Evolutionary conservation across 108 stramenopile species (phyloP).

Genomic region (Skeletonema tropicum): DNA sequence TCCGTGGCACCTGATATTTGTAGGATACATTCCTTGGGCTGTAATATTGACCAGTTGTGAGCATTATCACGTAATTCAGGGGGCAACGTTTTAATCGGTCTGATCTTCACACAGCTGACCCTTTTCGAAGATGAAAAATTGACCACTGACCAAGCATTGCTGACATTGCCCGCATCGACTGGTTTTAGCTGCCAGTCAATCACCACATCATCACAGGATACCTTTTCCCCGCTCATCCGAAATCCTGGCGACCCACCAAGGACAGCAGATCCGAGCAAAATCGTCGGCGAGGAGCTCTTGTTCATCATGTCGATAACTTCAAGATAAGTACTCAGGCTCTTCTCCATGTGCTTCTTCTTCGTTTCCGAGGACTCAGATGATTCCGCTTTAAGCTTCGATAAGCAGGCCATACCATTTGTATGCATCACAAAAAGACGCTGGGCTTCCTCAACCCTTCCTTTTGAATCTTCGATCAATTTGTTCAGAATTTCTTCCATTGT

Average conservation of each 20-base stretch:
- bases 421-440: slow-evolving; percentile 63
- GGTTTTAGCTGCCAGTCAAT: slow-evolving; percentile 52
- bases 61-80: slow-evolving; percentile 14
- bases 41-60: slow-evolving; percentile 17
- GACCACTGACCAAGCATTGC: slow-evolving; percentile 52
- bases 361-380: slow-evolving; percentile 17
- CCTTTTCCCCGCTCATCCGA: slow-evolving; percentile 11
- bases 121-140: slow-evolving; percentile 56
- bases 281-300: slow-evolving; percentile 50
- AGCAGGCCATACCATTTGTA: slow-evolving; percentile 65
- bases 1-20: slow-evolving; percentile 55
- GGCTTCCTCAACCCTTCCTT: slow-evolving; percentile 63
- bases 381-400: slow-evolving; percentile 62
- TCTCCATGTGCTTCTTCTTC: slow-evolving; percentile 33
- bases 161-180: neutral
- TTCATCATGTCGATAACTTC: slow-evolving; percentile 54
- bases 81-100: slow-evolving; percentile 26
- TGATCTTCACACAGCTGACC: slow-evolving; percentile 41
- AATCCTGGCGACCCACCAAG: slow-evolving; percentile 57
- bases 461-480: slow-evolving; percentile 69
- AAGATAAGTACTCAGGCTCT: slow-evolving; percentile 50
- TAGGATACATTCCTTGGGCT: slow-evolving; percentile 49
- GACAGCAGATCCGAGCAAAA: slow-evolving; percentile 47
- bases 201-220: slow-evolving; percentile 33
- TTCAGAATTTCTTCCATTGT: slow-evolving; percentile 60